Conservation (phyloP, 179 eudicot genomes). For the Silene noctiflora region DNA sequence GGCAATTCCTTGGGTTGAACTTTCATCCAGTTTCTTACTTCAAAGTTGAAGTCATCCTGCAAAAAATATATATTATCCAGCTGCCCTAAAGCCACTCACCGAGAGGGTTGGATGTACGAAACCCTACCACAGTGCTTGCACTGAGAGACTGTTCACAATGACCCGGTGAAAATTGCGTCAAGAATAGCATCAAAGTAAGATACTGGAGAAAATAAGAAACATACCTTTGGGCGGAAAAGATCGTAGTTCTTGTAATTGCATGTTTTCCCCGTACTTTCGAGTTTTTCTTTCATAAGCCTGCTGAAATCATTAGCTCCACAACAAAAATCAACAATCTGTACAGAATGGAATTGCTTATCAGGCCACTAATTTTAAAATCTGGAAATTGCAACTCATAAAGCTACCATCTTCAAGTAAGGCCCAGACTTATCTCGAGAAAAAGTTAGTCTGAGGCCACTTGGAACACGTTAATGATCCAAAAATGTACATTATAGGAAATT, state of each 20-base stretch:
- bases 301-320: slow-evolving; percentile 97
- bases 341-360: slow-evolving; percentile 23
- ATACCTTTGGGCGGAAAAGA: slow-evolving; percentile 69
- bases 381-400: background rate
- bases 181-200: slow-evolving; percentile 2
- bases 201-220: background rate
- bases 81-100: background rate
- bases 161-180: background rate
- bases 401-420: background rate
- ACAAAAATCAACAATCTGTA: slow-evolving; percentile 88
- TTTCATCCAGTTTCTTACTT: slow-evolving; percentile 68
- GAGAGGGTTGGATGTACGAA: background rate
- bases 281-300: slow-evolving; percentile 63
- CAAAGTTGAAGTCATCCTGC: slow-evolving; percentile 88
- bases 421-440: background rate
- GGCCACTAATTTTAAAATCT: slow-evolving; percentile 6
- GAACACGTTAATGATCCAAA: no score
- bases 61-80: slow-evolving; percentile 14
- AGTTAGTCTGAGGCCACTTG: background rate
- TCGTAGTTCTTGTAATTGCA: slow-evolving; percentile 75
- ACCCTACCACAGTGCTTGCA: background rate
- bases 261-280: slow-evolving; percentile 62
- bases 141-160: background rate
- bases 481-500: no score
- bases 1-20: slow-evolving; percentile 63